A percentile compares a stretch with the other conserved stretches of the same genome.
phyloP scores from a whole-genome alignment of 805 yeast species.

The Zygosaccharomyces rouxii region DNA sequence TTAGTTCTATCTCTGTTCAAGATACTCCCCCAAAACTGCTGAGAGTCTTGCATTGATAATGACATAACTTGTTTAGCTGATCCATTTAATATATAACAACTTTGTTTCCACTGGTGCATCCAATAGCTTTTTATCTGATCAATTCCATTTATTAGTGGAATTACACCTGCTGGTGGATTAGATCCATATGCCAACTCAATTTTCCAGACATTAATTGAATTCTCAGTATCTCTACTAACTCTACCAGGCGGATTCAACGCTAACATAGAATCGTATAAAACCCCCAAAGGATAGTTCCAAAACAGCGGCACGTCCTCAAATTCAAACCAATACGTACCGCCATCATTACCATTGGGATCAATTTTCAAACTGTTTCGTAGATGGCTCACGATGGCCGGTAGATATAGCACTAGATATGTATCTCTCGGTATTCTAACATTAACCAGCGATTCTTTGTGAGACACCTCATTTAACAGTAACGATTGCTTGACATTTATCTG shows the following conservation, averaged over 20 bases:
- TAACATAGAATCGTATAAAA: conserved; percentile 53
- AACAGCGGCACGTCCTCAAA: conserved; percentile 57
- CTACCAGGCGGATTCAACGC: conserved; percentile 35
- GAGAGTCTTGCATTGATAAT: conserved; percentile 59
- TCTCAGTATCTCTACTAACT: conserved; percentile 13
- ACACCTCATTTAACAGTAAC: conserved; percentile 18
- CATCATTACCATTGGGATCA: conserved; percentile 21
- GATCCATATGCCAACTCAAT: conserved; percentile 39
- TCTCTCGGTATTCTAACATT: conserved; percentile 40
- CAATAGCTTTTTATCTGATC: conserved; percentile 43
- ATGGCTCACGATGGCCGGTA: conserved; percentile 37
- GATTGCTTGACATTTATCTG: conserved; percentile 32
- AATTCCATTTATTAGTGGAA: conserved; percentile 39
- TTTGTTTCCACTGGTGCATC: conserved; percentile 79
- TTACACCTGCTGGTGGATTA: conserved; percentile 43
- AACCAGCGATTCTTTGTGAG: conserved; percentile 16
- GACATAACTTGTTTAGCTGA: conserved; percentile 78
- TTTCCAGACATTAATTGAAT: conserved; percentile 42
- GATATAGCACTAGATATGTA: conserved; percentile 47
- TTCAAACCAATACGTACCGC: conserved; percentile 58
- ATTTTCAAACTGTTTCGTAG: conserved; percentile 36
- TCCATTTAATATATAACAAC: conserved; percentile 70
- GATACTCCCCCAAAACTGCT: conserved; percentile 53
- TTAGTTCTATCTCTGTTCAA: conserved; percentile 22
- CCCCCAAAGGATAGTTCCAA: conserved; percentile 78